phyloP scores from a whole-genome alignment of 1,139 yeast species.

The Neolecta irregularis region DNA sequence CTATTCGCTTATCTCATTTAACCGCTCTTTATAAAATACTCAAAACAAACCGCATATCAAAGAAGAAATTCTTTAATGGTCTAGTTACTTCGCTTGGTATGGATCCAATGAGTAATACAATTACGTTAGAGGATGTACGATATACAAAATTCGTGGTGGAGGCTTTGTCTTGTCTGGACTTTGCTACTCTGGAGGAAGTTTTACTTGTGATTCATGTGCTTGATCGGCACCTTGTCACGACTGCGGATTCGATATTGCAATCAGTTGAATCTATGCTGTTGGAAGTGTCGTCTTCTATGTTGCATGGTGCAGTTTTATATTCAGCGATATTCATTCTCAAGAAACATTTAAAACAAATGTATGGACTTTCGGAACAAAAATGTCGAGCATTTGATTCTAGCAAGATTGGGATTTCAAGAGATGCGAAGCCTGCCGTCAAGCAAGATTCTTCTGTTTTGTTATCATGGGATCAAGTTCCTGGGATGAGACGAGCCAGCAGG shows the following conservation, averaged over 20 bases:
- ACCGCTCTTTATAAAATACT: conserved; percentile 31
- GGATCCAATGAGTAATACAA: conserved; percentile 18
- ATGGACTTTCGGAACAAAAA: conserved; percentile 10
- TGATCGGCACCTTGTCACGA: conserved; percentile 21
- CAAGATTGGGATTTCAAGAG: conserved; percentile 8
- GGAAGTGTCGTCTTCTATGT: neutral
- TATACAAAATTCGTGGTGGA: conserved; percentile 23
- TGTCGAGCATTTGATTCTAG: conserved; percentile 11
- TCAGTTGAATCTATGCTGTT: conserved; percentile 11
- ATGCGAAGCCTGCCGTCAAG: conserved; percentile 7
- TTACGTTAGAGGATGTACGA: conserved; percentile 11
- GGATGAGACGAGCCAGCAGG: neutral
- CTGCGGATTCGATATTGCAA: conserved; percentile 28
- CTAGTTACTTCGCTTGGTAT: conserved; percentile 27
- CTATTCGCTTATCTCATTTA: conserved; percentile 16
- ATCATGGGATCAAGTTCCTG: conserved; percentile 5
- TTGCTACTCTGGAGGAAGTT: conserved; percentile 33
- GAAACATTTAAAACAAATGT: conserved; percentile 7
- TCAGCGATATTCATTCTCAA: conserved; percentile 5
- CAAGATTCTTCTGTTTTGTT: conserved; percentile 4
- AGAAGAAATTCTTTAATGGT: conserved; percentile 32
- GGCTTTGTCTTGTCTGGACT: conserved; percentile 30
- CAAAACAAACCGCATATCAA: conserved; percentile 30
- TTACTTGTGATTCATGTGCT: conserved; percentile 20
- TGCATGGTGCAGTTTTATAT: conserved; percentile 7